Base-by-base conservation (phyloP, 108 stramenopile genomes). In the Conticribra weissflogii region DNA sequence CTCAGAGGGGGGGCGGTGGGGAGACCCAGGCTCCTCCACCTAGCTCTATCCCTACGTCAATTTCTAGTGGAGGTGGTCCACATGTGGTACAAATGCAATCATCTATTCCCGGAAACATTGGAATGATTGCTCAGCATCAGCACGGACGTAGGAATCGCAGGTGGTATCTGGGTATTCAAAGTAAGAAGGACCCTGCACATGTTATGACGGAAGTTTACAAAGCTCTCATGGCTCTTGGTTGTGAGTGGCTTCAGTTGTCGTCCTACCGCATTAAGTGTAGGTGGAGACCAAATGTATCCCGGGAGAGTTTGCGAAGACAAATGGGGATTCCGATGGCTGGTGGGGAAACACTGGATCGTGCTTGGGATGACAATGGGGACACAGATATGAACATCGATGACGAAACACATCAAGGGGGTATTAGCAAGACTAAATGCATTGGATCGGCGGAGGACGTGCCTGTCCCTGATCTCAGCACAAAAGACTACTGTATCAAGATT, bases 171-270 rank as follows among this genome's bases (percentile, higher is more conserved):
- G 98, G 98, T 30, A 98, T 98, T 67, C 98, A 99, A 83, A 94
- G 92, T 76, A 98, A 98, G 70, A 98, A 98, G 70, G 97, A 99
- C 54, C 99, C 99, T n/a, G 97, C 95, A 17, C 98, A 96, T 68
- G 99, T 99, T 51, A 99, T 99, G 99, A 97, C 89, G 4, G 99
- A 99, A 81, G 99, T 99, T 19, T 98, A 98, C 83, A 97, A 97
- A 68, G 99, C 99, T 8, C 77, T 99, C 54, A 88, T 89, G 79
- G 91, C 95, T 33, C 78, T 98, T 51, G 90, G 91, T 31, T 99
- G 97, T 70, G 94, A 96, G 66, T 99, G 99, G 99, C 83, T 90
- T 9, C 91, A 92, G 58, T 62, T 96, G 46, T 93, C 89, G 48
- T 88, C 93, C 17, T 98, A 98, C 71, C 87, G 97, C 21, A 90